These are phyloP conservation scores for Solanum virginianum DNA, from an alignment of 257 asterid genomes.

Conservation along the genomic window DNA sequence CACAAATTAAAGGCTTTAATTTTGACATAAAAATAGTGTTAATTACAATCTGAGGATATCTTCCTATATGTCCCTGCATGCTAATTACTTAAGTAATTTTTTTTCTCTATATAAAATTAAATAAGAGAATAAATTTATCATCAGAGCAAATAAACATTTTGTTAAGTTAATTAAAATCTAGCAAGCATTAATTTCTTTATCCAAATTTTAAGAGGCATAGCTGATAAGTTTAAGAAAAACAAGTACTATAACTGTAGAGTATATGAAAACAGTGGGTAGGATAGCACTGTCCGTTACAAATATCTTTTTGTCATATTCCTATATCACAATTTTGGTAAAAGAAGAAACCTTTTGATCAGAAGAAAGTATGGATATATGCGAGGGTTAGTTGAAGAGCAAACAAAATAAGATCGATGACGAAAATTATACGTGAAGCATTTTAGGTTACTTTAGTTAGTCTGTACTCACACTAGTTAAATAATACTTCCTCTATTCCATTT, in stretches of 20 bases:
- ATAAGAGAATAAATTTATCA: too few species aligned
- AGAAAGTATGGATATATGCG: background rate
- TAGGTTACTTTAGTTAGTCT: background rate
- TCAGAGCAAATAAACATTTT: too few species aligned
- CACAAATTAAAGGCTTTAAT: background rate
- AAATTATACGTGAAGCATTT: background rate
- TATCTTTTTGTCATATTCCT: background rate
- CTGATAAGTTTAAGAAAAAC: background rate
- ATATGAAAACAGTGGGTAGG: background rate
- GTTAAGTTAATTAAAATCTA: background rate
- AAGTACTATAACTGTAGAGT: background rate
- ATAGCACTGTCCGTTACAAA: background rate
- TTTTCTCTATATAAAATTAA: background rate
- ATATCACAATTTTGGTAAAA: background rate
- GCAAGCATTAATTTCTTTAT: background rate
- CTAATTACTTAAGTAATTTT: background rate
- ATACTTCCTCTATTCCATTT: too few species aligned
- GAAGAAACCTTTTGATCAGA: background rate
- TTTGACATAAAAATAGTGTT: background rate
- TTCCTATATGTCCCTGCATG: background rate
- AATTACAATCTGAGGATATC: background rate
- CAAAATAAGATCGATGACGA: background rate
- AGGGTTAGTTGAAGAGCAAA: background rate
- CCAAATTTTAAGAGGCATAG: background rate
- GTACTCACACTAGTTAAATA: background rate